A percentile compares a stretch with the other conserved stretches of the same genome.
Conservation (phyloP, 306 rosid species). For the Cotoneaster glaucophyllus region DNA sequence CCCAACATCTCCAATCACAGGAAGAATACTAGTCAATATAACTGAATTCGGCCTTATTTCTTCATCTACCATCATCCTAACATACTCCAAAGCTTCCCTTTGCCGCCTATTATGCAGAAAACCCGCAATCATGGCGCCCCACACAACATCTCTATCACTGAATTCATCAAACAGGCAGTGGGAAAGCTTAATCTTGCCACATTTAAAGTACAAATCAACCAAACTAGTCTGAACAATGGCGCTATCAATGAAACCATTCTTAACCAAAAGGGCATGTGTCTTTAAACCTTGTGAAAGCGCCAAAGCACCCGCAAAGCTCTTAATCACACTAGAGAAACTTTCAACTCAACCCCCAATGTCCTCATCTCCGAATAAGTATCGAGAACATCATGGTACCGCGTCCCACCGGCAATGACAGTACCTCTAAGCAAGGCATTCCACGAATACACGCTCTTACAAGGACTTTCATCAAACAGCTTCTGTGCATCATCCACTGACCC, state of each 20-base stretch:
- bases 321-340: conserved; percentile 68
- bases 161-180: conserved; percentile 45
- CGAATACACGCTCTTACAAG: conserved; percentile 44
- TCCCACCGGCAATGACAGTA: conserved; percentile 52
- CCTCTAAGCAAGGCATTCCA: conserved; percentile 83
- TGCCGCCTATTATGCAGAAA: conserved; percentile 43
- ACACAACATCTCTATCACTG: conserved; percentile 48
- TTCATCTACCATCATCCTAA: conserved; percentile 47
- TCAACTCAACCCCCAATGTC: conserved; percentile 55
- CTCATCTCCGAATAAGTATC: conserved; percentile 48
- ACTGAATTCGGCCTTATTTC: conserved; percentile 47
- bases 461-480: conserved; percentile 38
- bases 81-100: conserved; percentile 45
- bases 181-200: conserved; percentile 47
- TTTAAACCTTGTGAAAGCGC: conserved; percentile 63
- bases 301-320: conserved; percentile 66
- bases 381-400: conserved; percentile 35
- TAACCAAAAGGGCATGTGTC: conserved; percentile 59
- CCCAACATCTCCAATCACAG: conserved; percentile 48
- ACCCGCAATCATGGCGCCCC: conserved; percentile 64
- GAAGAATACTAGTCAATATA: conserved; percentile 44
- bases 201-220: conserved; percentile 38
- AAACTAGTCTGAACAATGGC: conserved; percentile 38
- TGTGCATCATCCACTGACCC: conserved; percentile 50
- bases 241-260: conserved; percentile 64